Evolutionary conservation across 2,329 filamentous ascomycete genomes (phyloP), one percentile per base, ranked within the genome.

Genomic region (Clonostachys byssicola): DNA sequence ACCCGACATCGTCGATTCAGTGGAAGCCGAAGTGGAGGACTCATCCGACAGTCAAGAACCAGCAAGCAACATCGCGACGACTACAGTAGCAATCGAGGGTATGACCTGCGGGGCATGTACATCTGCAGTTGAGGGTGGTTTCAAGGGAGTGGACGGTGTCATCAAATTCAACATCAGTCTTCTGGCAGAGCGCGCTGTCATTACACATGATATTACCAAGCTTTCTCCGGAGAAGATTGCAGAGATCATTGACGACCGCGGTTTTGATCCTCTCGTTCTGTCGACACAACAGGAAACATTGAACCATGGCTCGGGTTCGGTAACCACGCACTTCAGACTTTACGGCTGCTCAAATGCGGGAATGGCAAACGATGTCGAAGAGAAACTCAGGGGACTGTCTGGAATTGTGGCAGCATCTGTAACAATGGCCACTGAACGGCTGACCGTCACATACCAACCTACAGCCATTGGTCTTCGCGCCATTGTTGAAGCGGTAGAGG

Each of bases 21-120:
- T 79, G 49, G 69, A 75, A 50, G 10, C 42, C 5, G 36, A 33
- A 20, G 16, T 51, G 18, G 52, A 54, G 34, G 52, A 49, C 44
- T 47, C 44, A 33, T 34, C 45, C 17, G 53, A 47, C 44, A 47
- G 39, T 40, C 54, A 66, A 44, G 65, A 61, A 50, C 57, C 63
- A 50, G 62, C 62, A 48, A 65, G 72, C 52, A 68, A 70, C 44
- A 59, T 80, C 5, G 75, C 85, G 48, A 89, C 83, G 1, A 96
- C 92, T 0, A 97, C 92, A 0, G 78, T 99, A 16, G 84, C 88
- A 5, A 89, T 99, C 47, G 89, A 94, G 55, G 94, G 94, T 44
- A 99, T 99, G 94, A 99, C 94, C 2, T 97, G 94, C 62, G 92
- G 92, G 18, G 90, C 94, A 40, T 99, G 94, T 67, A 97, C 94